A percentile compares a stretch with the other conserved stretches of the same genome.
These are phyloP conservation scores for Fusarium succisae DNA, from an alignment of 2,329 filamentous ascomycete species.

Conservation along the genomic window DNA sequence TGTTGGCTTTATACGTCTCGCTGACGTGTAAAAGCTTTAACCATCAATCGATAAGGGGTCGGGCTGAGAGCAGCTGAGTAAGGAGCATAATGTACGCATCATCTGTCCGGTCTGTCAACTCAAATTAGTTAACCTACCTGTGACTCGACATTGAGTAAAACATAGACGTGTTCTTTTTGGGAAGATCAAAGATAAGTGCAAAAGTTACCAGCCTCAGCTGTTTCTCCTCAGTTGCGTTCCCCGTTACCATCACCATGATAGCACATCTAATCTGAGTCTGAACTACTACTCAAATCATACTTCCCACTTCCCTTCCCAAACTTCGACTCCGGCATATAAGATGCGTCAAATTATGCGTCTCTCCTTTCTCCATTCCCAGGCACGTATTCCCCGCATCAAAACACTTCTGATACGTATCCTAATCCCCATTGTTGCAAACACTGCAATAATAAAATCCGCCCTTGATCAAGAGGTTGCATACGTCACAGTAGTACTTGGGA, in stretches of 20 bases:
- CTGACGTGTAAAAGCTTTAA: too few relatives aligned
- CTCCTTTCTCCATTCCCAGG: neutral
- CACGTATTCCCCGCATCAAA: constrained; percentile 22
- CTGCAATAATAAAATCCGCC: constrained; percentile 24
- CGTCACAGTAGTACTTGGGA: constrained; percentile 20
- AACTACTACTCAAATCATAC: neutral
- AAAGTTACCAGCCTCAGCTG: fast-evolving
- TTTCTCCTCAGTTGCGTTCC: neutral
- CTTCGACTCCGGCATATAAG: constrained; percentile 8
- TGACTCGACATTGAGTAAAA: fast-evolving
- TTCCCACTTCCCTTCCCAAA: neutral
- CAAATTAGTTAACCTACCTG: fast-evolving
- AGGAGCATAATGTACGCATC: neutral
- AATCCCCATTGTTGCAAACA: constrained; percentile 15
- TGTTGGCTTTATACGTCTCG: too few relatives aligned
- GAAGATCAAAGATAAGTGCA: fast-evolving
- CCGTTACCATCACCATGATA: fast-evolving
- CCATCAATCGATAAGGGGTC: neutral
- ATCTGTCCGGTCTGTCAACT: neutral
- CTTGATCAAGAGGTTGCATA: constrained; percentile 12
- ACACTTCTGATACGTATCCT: constrained; percentile 22
- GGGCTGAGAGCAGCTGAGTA: neutral
- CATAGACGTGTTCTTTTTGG: too few relatives aligned
- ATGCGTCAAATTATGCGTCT: neutral
- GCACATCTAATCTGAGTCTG: neutral